phyloP scores from a whole-genome alignment of 1,139 yeast species.

The Diutina mesorugosa region DNA sequence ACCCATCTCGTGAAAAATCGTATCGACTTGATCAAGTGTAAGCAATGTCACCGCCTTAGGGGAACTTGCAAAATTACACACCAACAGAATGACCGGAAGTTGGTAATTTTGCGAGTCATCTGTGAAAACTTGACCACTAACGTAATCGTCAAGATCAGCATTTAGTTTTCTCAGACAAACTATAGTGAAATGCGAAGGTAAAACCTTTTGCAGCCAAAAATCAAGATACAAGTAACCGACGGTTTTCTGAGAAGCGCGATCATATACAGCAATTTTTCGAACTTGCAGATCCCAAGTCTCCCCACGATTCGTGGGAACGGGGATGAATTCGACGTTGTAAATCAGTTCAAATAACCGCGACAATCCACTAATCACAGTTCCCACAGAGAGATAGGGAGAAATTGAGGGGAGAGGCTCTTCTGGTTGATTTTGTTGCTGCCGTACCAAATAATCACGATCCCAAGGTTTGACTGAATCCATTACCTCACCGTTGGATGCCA shows the following conservation, averaged over 20 bases:
- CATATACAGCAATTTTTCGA: slow-evolving; percentile 58
- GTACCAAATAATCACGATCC: slow-evolving; percentile 69
- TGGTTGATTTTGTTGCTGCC: background rate
- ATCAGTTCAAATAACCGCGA: slow-evolving; percentile 55
- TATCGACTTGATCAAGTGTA: slow-evolving; percentile 72
- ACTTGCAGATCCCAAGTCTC: slow-evolving; percentile 88
- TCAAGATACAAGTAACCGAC: slow-evolving; percentile 32
- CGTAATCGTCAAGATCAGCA: slow-evolving; percentile 13
- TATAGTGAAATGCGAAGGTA: slow-evolving; percentile 94
- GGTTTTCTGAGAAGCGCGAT: slow-evolving; percentile 12
- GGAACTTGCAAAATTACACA: slow-evolving; percentile 58
- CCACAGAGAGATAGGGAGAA: slow-evolving; percentile 64
- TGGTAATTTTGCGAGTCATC: slow-evolving; percentile 44
- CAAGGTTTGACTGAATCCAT: slow-evolving; percentile 56
- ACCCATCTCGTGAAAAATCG: slow-evolving; percentile 97
- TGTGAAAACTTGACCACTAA: slow-evolving; percentile 37
- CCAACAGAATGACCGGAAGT: slow-evolving; percentile 78
- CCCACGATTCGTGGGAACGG: slow-evolving; percentile 51
- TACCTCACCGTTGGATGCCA: slow-evolving; percentile 23
- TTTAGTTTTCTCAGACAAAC: slow-evolving; percentile 66
- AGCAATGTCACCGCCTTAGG: slow-evolving; percentile 31
- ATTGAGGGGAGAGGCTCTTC: slow-evolving; percentile 11
- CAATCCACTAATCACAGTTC: slow-evolving; percentile 77
- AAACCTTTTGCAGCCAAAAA: slow-evolving; percentile 33
- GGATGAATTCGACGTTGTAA: slow-evolving; percentile 66